Conservation (phyloP, 495 filamentous ascomycete species). For the Aspergillus steynii region DNA sequence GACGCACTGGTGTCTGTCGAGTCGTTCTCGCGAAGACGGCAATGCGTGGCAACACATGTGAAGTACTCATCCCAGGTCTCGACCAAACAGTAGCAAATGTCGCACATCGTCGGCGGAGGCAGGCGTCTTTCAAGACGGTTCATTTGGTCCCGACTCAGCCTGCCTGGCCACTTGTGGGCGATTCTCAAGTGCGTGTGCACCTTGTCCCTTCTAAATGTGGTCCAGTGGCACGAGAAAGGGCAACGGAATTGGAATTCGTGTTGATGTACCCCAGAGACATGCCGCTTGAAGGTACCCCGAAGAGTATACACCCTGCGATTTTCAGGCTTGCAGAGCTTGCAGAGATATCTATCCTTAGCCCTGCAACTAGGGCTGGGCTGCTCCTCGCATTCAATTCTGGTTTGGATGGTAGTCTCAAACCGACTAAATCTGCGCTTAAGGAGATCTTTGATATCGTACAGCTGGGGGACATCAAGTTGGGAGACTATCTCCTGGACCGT, state of each 20-base stretch:
- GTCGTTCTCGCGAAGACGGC: slow-evolving; percentile 1
- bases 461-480: background rate
- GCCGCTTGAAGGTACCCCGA: slow-evolving; percentile 1
- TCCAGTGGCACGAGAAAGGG: background rate
- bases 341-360: background rate
- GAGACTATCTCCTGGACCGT: background rate
- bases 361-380: background rate
- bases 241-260: slow-evolving; percentile 1
- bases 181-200: slow-evolving; percentile 2
- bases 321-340: background rate
- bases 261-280: background rate
- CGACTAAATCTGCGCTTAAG: background rate
- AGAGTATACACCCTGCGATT: background rate
- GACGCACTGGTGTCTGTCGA: slow-evolving; percentile 1
- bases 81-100: background rate
- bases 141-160: background rate
- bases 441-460: slow-evolving; percentile 2
- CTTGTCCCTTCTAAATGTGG: slow-evolving; percentile 8
- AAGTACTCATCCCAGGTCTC: slow-evolving; percentile 10
- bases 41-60: slow-evolving; percentile 12
- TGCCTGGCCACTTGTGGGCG: background rate
- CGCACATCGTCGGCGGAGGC: background rate
- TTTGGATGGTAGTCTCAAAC: slow-evolving; percentile 6
- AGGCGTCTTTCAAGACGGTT: background rate
- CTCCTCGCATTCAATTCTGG: background rate